A percentile compares a stretch with the other conserved stretches of the same genome.
Conservation (phyloP, 805 yeast genomes). For the Peterozyma xylosa region DNA sequence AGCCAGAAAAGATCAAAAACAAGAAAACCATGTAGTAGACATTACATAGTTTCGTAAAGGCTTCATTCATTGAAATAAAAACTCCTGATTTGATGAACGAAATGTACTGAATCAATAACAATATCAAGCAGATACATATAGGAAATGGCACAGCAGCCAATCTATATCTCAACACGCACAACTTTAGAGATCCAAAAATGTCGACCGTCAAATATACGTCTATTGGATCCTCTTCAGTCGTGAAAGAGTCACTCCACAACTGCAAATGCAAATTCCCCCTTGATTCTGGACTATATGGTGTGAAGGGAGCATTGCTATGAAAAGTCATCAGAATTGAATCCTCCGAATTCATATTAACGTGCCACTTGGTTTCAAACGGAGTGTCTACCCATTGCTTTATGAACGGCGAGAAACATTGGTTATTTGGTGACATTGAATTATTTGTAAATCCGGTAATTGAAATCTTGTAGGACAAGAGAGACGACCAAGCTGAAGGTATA, state of each 20-base stretch:
- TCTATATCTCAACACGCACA: constrained; percentile 71
- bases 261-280: constrained; percentile 29
- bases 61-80: constrained; percentile 38
- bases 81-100: constrained; percentile 28
- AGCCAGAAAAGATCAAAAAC: constrained; percentile 19
- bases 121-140: constrained; percentile 44
- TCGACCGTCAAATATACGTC: constrained; percentile 41
- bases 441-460: constrained; percentile 4
- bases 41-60: constrained; percentile 30
- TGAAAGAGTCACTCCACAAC: constrained; percentile 37
- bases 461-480: constrained; percentile 47
- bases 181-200: constrained; percentile 51
- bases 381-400: constrained; percentile 59
- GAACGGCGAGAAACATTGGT: constrained; percentile 48
- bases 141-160: constrained; percentile 68
- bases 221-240: constrained; percentile 23
- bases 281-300: constrained; percentile 37
- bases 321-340: constrained; percentile 30
- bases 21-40: constrained; percentile 19
- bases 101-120: constrained; percentile 47
- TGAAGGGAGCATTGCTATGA: constrained; percentile 67
- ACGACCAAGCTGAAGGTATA: constrained; percentile 53
- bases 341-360: constrained; percentile 37
- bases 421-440: constrained; percentile 14
- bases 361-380: constrained; percentile 78